Evolutionary conservation across 228 moss, liverwort and hornwort species (phyloP), one percentile per base, ranked within the genome.

Genomic region (Sphagnum fallax): DNA sequence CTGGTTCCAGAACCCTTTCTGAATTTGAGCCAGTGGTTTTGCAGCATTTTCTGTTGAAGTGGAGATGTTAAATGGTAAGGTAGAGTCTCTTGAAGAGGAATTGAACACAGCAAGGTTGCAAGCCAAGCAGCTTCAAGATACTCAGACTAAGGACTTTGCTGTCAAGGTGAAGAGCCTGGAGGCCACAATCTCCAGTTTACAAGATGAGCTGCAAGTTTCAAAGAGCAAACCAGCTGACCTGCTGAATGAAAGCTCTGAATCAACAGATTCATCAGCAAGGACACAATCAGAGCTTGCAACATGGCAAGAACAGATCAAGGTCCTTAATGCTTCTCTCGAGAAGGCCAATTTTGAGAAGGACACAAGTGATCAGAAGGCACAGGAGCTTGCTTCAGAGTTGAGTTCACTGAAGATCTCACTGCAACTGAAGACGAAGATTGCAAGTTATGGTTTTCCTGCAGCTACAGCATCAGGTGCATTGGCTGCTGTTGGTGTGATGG

Each of bases 391-490:
- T 63, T 59, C 53, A 61, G 83, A 83, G 68, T 69, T 80, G 63
- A 77, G 80, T 65, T 6, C 77, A 49, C 80, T 73, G 6, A 84
- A 75, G 60, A 50, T 5, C 63, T 8, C 62, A 59, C 65, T 80
- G 16, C 77, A 80, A 49, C 80, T 75, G 72, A 80, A 72, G 72
- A 74, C 74, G 51, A 76, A 80, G 50, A 75, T 52, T 47, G 70
- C 84, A 3, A 72, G 65, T 60, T 84, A 84, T 47, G 75, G 77
- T 55, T 60, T 84, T 7, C 84, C 84, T 65, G 84, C 84, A 68
- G 84, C 80, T 53, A 84, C 84, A n/a, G 84, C 84, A 14, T 80
- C 80, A 47, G 84, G 84, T 53, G 84, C 80, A 15, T 53, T 84
- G 77, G 69, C 77, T 71, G 80, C 84, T 4, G 75, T 77, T 5